These are phyloP conservation scores for Isabelozyma heimii DNA, from an alignment of 805 yeast species.

Conservation along the genomic window DNA sequence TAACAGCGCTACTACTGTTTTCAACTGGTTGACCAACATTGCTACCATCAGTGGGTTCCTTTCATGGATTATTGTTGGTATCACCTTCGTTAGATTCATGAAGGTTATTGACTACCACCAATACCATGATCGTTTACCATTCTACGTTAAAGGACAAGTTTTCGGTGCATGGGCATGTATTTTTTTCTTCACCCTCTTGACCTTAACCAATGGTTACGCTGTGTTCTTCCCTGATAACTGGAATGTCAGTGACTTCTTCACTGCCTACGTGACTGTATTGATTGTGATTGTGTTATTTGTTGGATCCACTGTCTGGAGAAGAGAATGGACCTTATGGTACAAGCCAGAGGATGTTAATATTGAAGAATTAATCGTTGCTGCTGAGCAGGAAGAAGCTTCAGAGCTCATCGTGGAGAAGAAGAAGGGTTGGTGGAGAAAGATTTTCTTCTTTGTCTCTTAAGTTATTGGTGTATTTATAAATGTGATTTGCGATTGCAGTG, in stretches of 20 bases:
- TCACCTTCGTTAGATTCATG: slow-evolving; percentile 61
- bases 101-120: slow-evolving; percentile 50
- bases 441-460: slow-evolving; percentile 1
- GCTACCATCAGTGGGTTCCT: slow-evolving; percentile 69
- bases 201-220: slow-evolving; percentile 61
- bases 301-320: neutral
- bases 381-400: slow-evolving; percentile 2
- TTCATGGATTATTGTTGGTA: slow-evolving; percentile 56
- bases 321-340: slow-evolving; percentile 1
- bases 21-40: slow-evolving; percentile 70
- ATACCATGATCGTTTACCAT: slow-evolving; percentile 50
- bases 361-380: slow-evolving; percentile 1
- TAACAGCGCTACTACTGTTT: slow-evolving; percentile 56
- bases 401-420: neutral
- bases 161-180: slow-evolving; percentile 49
- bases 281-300: slow-evolving; percentile 1
- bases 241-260: slow-evolving; percentile 2
- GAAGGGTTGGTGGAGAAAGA: neutral
- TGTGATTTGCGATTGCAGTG: neutral
- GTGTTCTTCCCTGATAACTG: slow-evolving; percentile 1
- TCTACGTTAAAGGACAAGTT: slow-evolving; percentile 48
- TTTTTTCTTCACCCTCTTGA: slow-evolving; percentile 41
- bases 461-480: neutral
- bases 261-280: slow-evolving; percentile 2
- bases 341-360: slow-evolving; percentile 4